Percentiles rank a stretch among this genome's conserved stretches.
These are phyloP conservation scores for Cutaneotrichosporon sp. DNA, from an alignment of 1,284 basidiomycete species.

Conservation along the genomic window DNA sequence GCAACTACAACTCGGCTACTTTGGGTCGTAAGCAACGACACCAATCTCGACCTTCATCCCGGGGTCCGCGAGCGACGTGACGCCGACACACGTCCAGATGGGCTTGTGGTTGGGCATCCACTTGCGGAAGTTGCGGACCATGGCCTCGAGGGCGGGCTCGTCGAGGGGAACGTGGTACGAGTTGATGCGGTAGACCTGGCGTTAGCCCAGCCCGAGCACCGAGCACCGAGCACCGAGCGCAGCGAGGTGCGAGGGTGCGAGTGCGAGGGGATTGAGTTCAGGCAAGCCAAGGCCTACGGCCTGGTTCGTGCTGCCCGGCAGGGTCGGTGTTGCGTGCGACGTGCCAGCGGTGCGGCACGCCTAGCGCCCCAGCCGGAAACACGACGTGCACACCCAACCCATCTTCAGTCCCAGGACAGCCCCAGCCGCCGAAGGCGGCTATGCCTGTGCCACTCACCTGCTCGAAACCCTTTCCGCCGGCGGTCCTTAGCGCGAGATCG, in stretches of 20 bases:
- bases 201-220: background rate
- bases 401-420: too few relatives aligned
- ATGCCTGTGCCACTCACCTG: constrained; percentile 18
- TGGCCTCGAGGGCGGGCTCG: constrained; percentile 18
- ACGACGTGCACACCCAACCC: too few relatives aligned
- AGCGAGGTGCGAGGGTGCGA: too few relatives aligned
- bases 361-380: too few relatives aligned
- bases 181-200: constrained; percentile 20
- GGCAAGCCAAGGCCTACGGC: too few relatives aligned
- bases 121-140: constrained; percentile 22
- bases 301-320: too few relatives aligned
- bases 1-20: constrained; percentile 4
- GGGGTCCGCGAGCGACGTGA: constrained; percentile 16
- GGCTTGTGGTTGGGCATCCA: constrained; percentile 29
- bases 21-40: constrained; percentile 22
- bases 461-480: constrained; percentile 29
- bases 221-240: background rate
- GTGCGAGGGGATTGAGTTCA: too few relatives aligned
- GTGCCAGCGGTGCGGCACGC: too few relatives aligned
- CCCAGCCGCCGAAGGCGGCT: too few relatives aligned
- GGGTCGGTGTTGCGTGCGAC: too few relatives aligned
- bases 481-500: constrained; percentile 20
- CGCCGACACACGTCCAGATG: constrained; percentile 29
- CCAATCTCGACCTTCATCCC: constrained; percentile 35
- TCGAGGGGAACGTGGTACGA: constrained; percentile 27